Percentiles rank a stretch among this genome's conserved stretches.
Evolutionary conservation across 2,329 filamentous ascomycete genomes (phyloP).

Genomic region (Lachnellula arida): DNA sequence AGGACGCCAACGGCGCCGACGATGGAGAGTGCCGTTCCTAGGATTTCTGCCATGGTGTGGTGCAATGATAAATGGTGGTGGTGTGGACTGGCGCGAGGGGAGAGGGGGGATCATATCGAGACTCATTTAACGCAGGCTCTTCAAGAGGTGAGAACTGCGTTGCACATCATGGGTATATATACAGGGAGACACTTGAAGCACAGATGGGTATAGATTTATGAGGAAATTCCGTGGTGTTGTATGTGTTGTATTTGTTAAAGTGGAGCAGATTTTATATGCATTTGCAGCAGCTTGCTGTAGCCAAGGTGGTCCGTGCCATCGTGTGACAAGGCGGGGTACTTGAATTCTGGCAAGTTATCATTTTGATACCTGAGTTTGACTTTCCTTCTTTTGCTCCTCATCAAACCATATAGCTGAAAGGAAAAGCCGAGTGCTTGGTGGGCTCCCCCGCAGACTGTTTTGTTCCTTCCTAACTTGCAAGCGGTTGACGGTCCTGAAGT

Average conservation of each 20-base stretch:
- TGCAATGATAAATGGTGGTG: background rate
- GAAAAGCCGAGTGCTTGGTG: background rate
- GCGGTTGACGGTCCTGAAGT: too few species aligned
- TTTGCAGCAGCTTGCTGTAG: background rate
- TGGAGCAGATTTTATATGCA: background rate
- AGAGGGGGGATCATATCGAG: background rate
- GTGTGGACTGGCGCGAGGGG: background rate
- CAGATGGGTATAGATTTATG: background rate
- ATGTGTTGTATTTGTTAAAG: background rate
- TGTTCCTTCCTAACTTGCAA: too few species aligned
- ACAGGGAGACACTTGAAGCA: background rate
- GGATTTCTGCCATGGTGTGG: constrained; percentile 35
- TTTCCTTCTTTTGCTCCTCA: background rate
- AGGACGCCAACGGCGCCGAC: constrained; percentile 42
- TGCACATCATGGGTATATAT: background rate
- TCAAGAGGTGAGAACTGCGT: background rate
- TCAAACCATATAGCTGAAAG: background rate
- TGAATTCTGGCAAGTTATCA: too few species aligned
- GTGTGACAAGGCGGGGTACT: background rate
- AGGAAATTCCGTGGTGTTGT: background rate
- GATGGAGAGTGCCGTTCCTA: constrained; percentile 40
- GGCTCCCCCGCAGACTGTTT: too few species aligned
- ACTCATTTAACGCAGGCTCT: background rate
- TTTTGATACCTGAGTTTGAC: background rate
- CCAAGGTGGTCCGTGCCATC: background rate